Base-by-base conservation (phyloP, 2,329 filamentous ascomycete species). In the Sarocladium oryzae region DNA sequence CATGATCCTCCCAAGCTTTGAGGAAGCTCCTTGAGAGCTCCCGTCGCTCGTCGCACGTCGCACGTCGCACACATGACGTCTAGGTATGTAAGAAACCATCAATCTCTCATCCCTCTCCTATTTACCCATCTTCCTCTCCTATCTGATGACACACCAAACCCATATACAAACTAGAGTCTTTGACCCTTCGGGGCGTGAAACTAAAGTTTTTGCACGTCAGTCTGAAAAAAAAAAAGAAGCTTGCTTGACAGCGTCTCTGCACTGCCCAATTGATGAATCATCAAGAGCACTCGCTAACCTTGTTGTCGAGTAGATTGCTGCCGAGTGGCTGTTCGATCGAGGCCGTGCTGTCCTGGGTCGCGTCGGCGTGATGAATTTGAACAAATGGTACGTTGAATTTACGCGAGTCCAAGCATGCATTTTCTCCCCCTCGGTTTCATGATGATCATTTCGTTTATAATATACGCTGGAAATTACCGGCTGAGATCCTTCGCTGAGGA, bases 391-490 rank as follows among this genome's bases (percentile, higher is more conserved):
- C 48, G 68, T 63, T n/a, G 2, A 6, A 51, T 52, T 20, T n/a
- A 38, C 21, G 30, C 46, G 36, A 5, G 33, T 49, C 28, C 21
- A 28, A 30, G 37, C 10, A 36, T 20, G 37, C 10, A 36, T 20
- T 41, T 5, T 28, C 15, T 41, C 28, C 53, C 20, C 24, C 18
- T 23, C 10, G 10, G 21, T 61, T 62, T 60, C 54, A 56, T 69
- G 66, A 70, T 89, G 85, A 86, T 78, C 77, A 80, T 80, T 83
- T 87, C 69, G 67, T 73, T 77, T 78, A 75, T 45, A 76, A 77
- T 72, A 77, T 78, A 80, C 79, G 80, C 88, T 89, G 91, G 88
- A 88, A 92, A 93, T 95, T 95, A 95, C 89, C 89, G 89, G 84
- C 89, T 82, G 87, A 95, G 67, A 79, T 77, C 74, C 74, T 69